Percentiles rank a stretch among this genome's conserved stretches.
Evolutionary conservation across 2,329 filamentous ascomycete genomes (phyloP).

Genomic region (Diaporthe velutina): DNA sequence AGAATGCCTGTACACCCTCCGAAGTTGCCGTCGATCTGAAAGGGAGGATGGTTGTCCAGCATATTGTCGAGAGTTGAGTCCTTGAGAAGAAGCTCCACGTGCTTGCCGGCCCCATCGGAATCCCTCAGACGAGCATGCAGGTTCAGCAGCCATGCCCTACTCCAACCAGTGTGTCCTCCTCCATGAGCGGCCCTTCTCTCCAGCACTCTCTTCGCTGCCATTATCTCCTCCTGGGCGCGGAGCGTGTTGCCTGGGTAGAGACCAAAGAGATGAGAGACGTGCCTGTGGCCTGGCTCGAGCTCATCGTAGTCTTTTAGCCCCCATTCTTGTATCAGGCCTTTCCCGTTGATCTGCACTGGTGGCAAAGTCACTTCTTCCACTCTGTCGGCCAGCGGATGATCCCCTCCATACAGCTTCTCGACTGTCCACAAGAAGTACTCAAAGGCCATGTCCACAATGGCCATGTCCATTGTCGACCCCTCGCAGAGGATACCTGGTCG

Average conservation of each 20-base stretch:
- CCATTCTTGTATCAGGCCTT: conserved; percentile 58
- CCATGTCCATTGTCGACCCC: conserved; percentile 61
- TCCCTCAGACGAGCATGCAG: conserved; percentile 60
- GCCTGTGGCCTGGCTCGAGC: conserved; percentile 62
- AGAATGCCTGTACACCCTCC: conserved; percentile 60
- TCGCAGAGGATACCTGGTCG: conserved; percentile 55
- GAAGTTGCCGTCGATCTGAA: conserved; percentile 66
- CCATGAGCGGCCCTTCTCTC: conserved; percentile 48
- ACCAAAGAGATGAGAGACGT: conserved; percentile 63
- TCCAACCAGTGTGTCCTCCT: conserved; percentile 65
- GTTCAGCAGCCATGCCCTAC: conserved; percentile 63
- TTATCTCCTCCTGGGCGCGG: conserved; percentile 43
- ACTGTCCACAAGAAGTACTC: conserved; percentile 45
- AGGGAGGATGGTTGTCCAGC: conserved; percentile 59
- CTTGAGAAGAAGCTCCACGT: conserved; percentile 54
- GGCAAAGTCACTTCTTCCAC: conserved; percentile 43
- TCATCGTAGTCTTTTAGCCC: conserved; percentile 51
- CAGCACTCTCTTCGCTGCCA: conserved; percentile 48
- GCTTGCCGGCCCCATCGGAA: conserved; percentile 50
- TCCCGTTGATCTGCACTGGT: conserved; percentile 49
- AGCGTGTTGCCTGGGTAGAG: conserved; percentile 60
- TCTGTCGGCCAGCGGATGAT: conserved; percentile 13
- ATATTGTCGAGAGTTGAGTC: conserved; percentile 59
- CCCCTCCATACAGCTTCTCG: conserved; percentile 35
- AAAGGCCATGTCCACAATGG: conserved; percentile 51